These are phyloP conservation scores for Diplodia mutila DNA, from an alignment of 2,329 filamentous ascomycete genomes.

Conservation along the genomic window DNA sequence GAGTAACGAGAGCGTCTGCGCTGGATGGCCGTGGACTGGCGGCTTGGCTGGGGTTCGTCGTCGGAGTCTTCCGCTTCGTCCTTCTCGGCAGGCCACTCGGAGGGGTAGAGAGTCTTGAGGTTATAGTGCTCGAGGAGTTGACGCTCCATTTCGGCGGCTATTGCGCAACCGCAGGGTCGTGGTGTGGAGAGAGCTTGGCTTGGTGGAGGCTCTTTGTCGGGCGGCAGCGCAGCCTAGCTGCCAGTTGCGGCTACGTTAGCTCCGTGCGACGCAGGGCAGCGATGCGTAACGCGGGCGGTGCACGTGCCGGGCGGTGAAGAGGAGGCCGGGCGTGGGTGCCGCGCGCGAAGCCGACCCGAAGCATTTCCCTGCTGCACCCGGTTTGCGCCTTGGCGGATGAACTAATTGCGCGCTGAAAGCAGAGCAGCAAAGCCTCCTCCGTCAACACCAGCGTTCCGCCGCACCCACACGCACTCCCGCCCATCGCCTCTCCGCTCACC, in stretches of 20 bases:
- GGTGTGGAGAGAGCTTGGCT: slow-evolving; percentile 38
- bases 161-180: slow-evolving; percentile 42
- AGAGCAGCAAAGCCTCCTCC: slow-evolving; percentile 23
- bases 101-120: slow-evolving; percentile 75
- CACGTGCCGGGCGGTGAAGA: slow-evolving; percentile 15
- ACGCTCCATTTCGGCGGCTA: slow-evolving; percentile 55
- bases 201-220: slow-evolving; percentile 17
- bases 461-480: slow-evolving; percentile 1
- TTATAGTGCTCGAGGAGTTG: slow-evolving; percentile 89
- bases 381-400: slow-evolving; percentile 22
- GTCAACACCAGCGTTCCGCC: slow-evolving; percentile 20
- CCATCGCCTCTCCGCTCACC: slow-evolving; percentile 18
- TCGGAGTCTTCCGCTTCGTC: slow-evolving; percentile 66
- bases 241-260: slow-evolving; percentile 9
- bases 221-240: not conserved
- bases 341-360: slow-evolving; percentile 18
- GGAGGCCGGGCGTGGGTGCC: not conserved
- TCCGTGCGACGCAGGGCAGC: not conserved
- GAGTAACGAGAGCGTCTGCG: slow-evolving; percentile 68
- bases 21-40: slow-evolving; percentile 31
- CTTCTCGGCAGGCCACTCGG: slow-evolving; percentile 84
- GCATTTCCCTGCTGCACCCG: slow-evolving; percentile 20
- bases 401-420: slow-evolving; percentile 22
- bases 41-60: slow-evolving; percentile 28
- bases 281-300: not conserved